phyloP scores from a whole-genome alignment of 1,284 basidiomycete genomes.

The Boletus smithii region DNA sequence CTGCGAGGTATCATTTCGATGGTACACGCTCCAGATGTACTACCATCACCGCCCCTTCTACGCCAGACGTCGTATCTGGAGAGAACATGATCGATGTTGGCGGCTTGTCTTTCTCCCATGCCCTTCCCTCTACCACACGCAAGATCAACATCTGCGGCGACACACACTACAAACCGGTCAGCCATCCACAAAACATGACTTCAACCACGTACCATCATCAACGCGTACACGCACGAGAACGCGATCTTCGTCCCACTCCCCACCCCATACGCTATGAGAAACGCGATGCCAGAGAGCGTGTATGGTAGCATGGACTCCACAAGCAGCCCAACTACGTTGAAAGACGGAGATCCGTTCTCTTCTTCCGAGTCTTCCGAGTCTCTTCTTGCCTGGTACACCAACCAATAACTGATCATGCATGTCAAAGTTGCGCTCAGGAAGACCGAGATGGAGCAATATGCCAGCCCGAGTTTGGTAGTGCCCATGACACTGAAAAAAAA shows the following conservation, averaged over 20 bases:
- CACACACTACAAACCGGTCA: conserved; percentile 9
- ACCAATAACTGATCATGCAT: conserved; percentile 10
- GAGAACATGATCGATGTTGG: neutral
- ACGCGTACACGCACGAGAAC: neutral
- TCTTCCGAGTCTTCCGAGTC: neutral
- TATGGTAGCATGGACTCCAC: neutral
- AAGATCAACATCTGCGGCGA: conserved; percentile 15
- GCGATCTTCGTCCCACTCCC: neutral
- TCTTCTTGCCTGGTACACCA: neutral
- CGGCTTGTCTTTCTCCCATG: neutral
- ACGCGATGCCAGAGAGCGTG: neutral
- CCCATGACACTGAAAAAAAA: neutral
- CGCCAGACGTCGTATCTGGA: neutral
- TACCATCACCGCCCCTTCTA: no score
- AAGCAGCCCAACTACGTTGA: neutral
- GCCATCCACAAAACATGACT: neutral
- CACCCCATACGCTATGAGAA: neutral
- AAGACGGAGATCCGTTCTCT: neutral
- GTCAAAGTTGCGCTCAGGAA: conserved; percentile 6
- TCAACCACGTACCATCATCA: neutral
- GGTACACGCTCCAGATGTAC: no score
- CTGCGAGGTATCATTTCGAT: no score
- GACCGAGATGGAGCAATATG: conserved; percentile 6
- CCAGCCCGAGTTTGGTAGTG: neutral
- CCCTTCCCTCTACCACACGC: conserved; percentile 5